phyloP scores from a whole-genome alignment of 2,329 filamentous ascomycete genomes.

The Alternaria rosae region DNA sequence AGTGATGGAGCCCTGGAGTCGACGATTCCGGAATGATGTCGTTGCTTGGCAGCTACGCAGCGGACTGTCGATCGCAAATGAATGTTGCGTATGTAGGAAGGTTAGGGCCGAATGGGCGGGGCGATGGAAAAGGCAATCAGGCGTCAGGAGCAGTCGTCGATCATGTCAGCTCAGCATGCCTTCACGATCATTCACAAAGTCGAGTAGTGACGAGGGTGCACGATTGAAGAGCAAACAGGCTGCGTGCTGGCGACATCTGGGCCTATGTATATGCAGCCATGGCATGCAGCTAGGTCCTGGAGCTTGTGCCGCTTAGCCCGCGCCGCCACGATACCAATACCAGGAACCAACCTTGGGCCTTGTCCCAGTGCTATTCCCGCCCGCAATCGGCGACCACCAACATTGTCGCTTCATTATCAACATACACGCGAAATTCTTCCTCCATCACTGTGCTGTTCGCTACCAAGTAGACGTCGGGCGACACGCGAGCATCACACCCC shows the following conservation, averaged over 20 bases:
- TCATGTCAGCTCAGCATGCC: constrained; percentile 22
- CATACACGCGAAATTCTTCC: not conserved
- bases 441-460: not conserved
- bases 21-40: constrained; percentile 32
- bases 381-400: not conserved
- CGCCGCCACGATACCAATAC: constrained; percentile 14
- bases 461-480: constrained; percentile 10
- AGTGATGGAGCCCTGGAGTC: constrained; percentile 24
- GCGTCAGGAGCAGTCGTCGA: constrained; percentile 3
- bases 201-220: not conserved
- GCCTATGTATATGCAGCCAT: constrained; percentile 26
- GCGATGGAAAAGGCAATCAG: constrained; percentile 21
- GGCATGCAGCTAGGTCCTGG: constrained; percentile 21
- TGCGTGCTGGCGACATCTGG: constrained; percentile 5
- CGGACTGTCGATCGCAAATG: constrained; percentile 21
- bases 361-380: constrained; percentile 1
- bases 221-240: constrained; percentile 1
- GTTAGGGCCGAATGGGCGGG: constrained; percentile 30
- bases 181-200: constrained; percentile 9
- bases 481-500: constrained; percentile 13
- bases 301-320: constrained; percentile 29
- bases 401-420: constrained; percentile 6
- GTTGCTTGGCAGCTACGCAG: constrained; percentile 27
- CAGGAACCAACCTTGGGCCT: constrained; percentile 14
- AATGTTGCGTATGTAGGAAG: constrained; percentile 13